Conservation (phyloP, 2,329 filamentous ascomycete species). For the Paramyrothecium roridum region DNA sequence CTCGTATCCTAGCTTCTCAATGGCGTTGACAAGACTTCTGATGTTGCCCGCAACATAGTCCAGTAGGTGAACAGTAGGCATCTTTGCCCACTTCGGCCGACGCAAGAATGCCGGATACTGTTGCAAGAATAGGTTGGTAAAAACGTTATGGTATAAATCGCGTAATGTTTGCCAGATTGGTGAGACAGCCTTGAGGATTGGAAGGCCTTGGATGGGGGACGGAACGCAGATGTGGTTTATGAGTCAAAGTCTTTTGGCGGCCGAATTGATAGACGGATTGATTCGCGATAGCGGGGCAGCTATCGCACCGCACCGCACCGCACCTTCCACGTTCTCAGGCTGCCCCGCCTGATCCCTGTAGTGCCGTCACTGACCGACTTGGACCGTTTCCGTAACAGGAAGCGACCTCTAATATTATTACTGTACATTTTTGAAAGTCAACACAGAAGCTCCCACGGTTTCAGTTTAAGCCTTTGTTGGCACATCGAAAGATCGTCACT, state of each 20-base stretch:
- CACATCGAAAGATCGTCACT: neutral
- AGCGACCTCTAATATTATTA: conserved; percentile 1
- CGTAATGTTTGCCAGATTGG: too few relatives aligned
- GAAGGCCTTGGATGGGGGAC: too few relatives aligned
- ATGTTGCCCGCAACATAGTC: conserved; percentile 97
- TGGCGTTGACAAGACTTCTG: conserved; percentile 92
- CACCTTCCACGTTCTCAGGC: neutral
- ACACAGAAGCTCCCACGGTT: neutral
- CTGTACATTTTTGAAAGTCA: too few relatives aligned
- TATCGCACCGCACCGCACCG: neutral
- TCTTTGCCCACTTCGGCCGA: conserved; percentile 33
- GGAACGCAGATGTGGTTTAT: neutral
- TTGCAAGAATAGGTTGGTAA: too few relatives aligned
- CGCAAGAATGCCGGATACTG: neutral
- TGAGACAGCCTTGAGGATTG: neutral
- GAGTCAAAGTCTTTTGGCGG: neutral
- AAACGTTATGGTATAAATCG: too few relatives aligned
- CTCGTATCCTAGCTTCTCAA: conserved; percentile 90
- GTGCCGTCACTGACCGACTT: conserved; percentile 23
- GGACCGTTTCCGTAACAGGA: conserved; percentile 4
- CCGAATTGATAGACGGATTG: neutral
- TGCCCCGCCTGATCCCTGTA: conserved; percentile 26
- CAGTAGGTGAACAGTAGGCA: conserved; percentile 75
- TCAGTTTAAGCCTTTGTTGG: neutral
- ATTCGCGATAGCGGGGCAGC: neutral